A percentile compares a stretch with the other conserved stretches of the same genome.
Conservation (phyloP, 805 yeast genomes). For the Wickerhamiella qilinensis region DNA sequence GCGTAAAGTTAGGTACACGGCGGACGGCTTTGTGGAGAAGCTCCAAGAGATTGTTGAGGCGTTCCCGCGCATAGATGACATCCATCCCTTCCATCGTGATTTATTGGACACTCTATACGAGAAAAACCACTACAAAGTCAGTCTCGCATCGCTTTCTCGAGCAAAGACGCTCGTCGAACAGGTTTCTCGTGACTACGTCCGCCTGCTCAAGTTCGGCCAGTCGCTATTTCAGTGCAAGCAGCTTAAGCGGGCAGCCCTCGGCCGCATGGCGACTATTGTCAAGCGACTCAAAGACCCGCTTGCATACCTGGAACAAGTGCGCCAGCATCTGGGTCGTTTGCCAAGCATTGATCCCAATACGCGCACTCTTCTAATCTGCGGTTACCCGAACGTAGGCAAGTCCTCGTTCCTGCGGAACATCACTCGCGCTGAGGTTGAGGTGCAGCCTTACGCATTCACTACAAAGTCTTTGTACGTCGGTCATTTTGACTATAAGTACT, state of each 20-base stretch:
- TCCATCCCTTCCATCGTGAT: slow-evolving; percentile 97
- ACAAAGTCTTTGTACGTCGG: slow-evolving; percentile 96
- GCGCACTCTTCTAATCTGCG: slow-evolving; percentile 91
- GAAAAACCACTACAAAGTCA: slow-evolving; percentile 94
- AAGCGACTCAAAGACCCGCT: slow-evolving; percentile 92
- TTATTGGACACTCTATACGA: slow-evolving; percentile 95
- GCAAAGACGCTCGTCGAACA: slow-evolving; percentile 92
- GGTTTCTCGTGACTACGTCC: slow-evolving; percentile 86
- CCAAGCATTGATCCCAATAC: slow-evolving; percentile 98
- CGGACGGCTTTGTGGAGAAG: slow-evolving; percentile 92
- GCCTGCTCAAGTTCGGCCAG: slow-evolving; percentile 93
- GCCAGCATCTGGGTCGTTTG: slow-evolving; percentile 97
- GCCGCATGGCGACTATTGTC: slow-evolving; percentile 98
- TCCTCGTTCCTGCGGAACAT: slow-evolving; percentile 85
- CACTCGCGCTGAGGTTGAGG: slow-evolving; percentile 97
- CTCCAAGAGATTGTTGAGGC: slow-evolving; percentile 70
- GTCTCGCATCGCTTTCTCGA: slow-evolving; percentile 84
- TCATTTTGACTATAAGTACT: slow-evolving; percentile 94
- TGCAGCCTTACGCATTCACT: slow-evolving; percentile 98
- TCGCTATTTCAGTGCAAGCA: slow-evolving; percentile 97
- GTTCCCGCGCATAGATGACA: slow-evolving; percentile 92
- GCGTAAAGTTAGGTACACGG: slow-evolving; percentile 94
- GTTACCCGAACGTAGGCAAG: slow-evolving; percentile 98
- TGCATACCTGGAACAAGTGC: slow-evolving; percentile 87
- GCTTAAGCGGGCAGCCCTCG: slow-evolving; percentile 94